Percentiles rank a stretch among this genome's conserved stretches.
These are phyloP conservation scores for Schizopora paradoxa DNA, from an alignment of 1,284 basidiomycete genomes.

Conservation along the genomic window DNA sequence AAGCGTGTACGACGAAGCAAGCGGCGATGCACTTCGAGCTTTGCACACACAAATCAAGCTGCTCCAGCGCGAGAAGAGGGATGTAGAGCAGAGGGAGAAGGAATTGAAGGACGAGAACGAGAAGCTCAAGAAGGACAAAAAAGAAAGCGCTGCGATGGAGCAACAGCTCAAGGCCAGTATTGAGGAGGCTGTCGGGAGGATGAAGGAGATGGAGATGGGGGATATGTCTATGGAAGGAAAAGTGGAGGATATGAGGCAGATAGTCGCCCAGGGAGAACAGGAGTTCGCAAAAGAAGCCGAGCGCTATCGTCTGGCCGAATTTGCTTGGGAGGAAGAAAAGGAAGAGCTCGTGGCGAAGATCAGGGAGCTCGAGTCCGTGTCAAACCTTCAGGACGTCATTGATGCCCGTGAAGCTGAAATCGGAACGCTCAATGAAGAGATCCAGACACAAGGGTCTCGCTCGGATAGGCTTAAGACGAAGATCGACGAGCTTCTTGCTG, in stretches of 20 bases:
- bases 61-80: conserved; percentile 55
- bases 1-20: conserved; percentile 74
- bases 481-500: conserved; percentile 42
- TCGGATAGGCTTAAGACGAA: conserved; percentile 33
- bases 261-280: conserved; percentile 34
- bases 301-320: conserved; percentile 34
- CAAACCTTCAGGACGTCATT: conserved; percentile 10
- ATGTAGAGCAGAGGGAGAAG: conserved; percentile 39
- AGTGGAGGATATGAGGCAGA: conserved; percentile 38
- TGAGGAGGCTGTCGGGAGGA: conserved; percentile 48
- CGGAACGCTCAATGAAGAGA: conserved; percentile 29
- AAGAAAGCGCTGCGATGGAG: conserved; percentile 51
- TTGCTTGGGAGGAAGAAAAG: conserved; percentile 47
- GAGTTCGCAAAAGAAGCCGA: conserved; percentile 37
- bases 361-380: conserved; percentile 29
- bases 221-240: conserved; percentile 23
- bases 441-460: conserved; percentile 22
- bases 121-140: conserved; percentile 40
- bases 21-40: conserved; percentile 59
- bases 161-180: conserved; percentile 46
- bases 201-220: conserved; percentile 41
- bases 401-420: conserved; percentile 21
- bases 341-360: conserved; percentile 32
- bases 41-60: conserved; percentile 58
- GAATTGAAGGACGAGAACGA: conserved; percentile 31